Evolutionary conservation across 768 basidiomycete genomes (phyloP).

Genomic region (Gloeophyllum trabeum): DNA sequence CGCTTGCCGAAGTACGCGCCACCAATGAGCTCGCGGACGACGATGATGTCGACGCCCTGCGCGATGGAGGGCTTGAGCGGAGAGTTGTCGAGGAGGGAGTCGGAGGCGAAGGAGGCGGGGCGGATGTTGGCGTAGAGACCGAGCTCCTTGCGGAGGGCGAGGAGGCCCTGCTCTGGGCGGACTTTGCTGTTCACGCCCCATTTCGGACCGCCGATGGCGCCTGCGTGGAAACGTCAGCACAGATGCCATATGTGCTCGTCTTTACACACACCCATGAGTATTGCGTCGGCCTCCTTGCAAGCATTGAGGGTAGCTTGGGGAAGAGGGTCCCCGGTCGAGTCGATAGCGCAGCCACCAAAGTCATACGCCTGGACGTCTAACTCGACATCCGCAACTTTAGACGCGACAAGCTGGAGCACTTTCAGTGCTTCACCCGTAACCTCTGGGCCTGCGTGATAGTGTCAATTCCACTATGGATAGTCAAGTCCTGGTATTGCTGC

Average conservation of each 20-base stretch:
- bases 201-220: constrained; percentile 97
- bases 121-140: constrained; percentile 98
- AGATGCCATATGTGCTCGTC: background rate
- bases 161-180: constrained; percentile 87
- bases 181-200: constrained; percentile 89
- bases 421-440: constrained; percentile 79
- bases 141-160: constrained; percentile 80
- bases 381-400: constrained; percentile 48
- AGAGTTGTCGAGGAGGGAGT: constrained; percentile 76
- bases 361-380: constrained; percentile 65
- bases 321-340: constrained; percentile 74
- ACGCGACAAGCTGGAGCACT: constrained; percentile 65
- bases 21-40: constrained; percentile 92
- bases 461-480: background rate
- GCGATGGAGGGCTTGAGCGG: constrained; percentile 84
- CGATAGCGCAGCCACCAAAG: constrained; percentile 93
- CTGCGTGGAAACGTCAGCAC: constrained; percentile 25
- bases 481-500: constrained; percentile 7
- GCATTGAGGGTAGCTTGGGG: constrained; percentile 79
- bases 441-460: constrained; percentile 61
- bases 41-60: constrained; percentile 81
- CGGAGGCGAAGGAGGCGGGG: constrained; percentile 89
- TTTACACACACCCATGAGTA: constrained; percentile 70
- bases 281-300: constrained; percentile 89
- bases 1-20: constrained; percentile 93